These are phyloP conservation scores for Aphanomyces cochlioides DNA, from an alignment of 352 stramenopile genomes.

Conservation along the genomic window DNA sequence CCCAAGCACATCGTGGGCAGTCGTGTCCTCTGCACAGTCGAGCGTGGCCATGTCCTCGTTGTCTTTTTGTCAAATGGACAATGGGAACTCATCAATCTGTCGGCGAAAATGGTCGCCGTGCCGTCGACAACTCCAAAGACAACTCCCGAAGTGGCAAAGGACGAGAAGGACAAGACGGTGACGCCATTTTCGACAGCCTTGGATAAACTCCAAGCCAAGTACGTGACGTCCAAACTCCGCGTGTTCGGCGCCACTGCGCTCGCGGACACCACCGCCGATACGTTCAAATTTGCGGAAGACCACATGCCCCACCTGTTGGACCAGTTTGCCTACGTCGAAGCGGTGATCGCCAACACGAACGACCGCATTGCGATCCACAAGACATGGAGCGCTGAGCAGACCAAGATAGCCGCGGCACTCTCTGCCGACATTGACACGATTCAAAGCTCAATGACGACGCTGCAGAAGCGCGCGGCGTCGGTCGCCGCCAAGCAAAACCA, in stretches of 20 bases:
- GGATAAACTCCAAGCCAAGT: conserved; percentile 3
- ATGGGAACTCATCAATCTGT: conserved; percentile 80
- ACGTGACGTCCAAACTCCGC: conserved; percentile 19
- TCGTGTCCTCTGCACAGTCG: conserved; percentile 10
- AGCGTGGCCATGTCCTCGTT: conserved; percentile 59
- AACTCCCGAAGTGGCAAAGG: conserved; percentile 9
- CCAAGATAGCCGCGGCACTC: conserved; percentile 43
- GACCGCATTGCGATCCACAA: conserved; percentile 53
- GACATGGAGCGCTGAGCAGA: conserved; percentile 58
- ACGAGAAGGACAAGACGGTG: conserved; percentile 55
- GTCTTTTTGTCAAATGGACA: conserved; percentile 63
- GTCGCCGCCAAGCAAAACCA: conserved; percentile 68
- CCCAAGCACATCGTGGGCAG: background rate
- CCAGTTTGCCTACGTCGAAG: conserved; percentile 72
- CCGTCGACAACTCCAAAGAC: conserved; percentile 32
- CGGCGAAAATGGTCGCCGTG: conserved; percentile 38
- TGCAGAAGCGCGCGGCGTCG: conserved; percentile 55
- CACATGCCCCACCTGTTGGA: conserved; percentile 72
- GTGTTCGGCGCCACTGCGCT: conserved; percentile 63
- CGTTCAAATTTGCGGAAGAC: conserved; percentile 70
- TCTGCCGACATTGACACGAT: conserved; percentile 39
- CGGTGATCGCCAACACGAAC: conserved; percentile 60
- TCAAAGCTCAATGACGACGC: conserved; percentile 38
- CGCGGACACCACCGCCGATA: conserved; percentile 59
- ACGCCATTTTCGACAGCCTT: conserved; percentile 35